Evolutionary conservation across 2,329 filamentous ascomycete species (phyloP).

Genomic region (Fusarium tanahbumbuense): DNA sequence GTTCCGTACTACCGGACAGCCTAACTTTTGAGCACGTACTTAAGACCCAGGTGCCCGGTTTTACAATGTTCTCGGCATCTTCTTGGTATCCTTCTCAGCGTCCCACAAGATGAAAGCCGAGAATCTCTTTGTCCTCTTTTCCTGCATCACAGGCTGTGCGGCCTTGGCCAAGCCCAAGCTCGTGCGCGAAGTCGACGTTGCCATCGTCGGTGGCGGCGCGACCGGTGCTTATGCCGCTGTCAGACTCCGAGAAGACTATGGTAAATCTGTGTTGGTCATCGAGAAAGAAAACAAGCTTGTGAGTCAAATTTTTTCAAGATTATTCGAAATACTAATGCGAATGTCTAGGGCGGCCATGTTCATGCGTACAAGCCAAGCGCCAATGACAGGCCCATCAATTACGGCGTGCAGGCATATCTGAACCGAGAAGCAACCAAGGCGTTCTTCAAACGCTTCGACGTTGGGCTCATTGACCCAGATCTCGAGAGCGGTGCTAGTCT

Average conservation of each 20-base stretch:
- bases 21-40: background rate
- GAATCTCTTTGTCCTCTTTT: background rate
- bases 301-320: rapidly evolving
- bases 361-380: conserved; percentile 19
- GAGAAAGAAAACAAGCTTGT: conserved; percentile 33
- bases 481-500: background rate
- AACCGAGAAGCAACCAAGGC: conserved; percentile 11
- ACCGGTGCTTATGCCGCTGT: conserved; percentile 36
- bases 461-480: conserved; percentile 17
- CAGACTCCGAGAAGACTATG: conserved; percentile 33
- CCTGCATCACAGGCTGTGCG: background rate
- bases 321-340: background rate
- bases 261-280: conserved; percentile 32
- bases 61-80: rapidly evolving
- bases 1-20: background rate
- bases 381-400: conserved; percentile 13
- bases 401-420: conserved; percentile 33
- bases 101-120: background rate
- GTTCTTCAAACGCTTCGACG: conserved; percentile 33
- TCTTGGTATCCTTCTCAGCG: background rate
- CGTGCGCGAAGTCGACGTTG: conserved; percentile 25
- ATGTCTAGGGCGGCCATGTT: conserved; percentile 28
- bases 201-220: conserved; percentile 34
- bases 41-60: background rate
- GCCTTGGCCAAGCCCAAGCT: background rate